phyloP scores from a whole-genome alignment of 345 rosid species.

The Eucalyptus globulus region DNA sequence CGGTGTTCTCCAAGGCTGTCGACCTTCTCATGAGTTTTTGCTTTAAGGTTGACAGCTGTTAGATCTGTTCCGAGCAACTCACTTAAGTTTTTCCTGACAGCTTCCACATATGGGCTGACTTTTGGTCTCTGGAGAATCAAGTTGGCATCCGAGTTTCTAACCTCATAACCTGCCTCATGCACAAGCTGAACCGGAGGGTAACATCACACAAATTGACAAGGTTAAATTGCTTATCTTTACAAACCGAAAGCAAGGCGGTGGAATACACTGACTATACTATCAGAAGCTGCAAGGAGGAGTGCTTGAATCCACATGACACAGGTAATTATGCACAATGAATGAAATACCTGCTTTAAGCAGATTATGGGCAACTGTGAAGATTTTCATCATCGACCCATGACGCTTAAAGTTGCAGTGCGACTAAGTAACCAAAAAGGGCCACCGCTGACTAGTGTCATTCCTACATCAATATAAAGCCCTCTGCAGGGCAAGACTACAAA shows the following conservation, averaged over 20 bases:
- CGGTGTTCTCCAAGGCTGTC: conserved; percentile 92
- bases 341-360: not conserved
- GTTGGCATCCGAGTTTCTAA: conserved; percentile 92
- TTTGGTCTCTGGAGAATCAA: conserved; percentile 91
- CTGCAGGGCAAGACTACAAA: not conserved
- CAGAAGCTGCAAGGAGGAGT: not conserved
- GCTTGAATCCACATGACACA: not conserved
- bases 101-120: conserved; percentile 80
- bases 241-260: not conserved
- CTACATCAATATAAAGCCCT: not conserved
- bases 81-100: conserved; percentile 50
- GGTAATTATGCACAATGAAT: not conserved
- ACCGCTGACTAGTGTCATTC: not conserved
- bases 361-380: not conserved
- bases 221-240: not conserved
- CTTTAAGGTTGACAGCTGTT: conserved; percentile 66
- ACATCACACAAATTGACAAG: not conserved
- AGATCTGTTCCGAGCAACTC: conserved; percentile 78
- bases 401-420: not conserved
- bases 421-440: not conserved
- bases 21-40: conserved; percentile 90
- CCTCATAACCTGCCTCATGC: conserved; percentile 86
- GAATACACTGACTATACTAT: not conserved
- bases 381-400: not conserved
- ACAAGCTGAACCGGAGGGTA: conserved; percentile 33